Percentiles rank a stretch among this genome's conserved stretches.
These are phyloP conservation scores for Aegilops speltoides DNA, from an alignment of 176 grass and related monocot genomes.

Conservation along the genomic window DNA sequence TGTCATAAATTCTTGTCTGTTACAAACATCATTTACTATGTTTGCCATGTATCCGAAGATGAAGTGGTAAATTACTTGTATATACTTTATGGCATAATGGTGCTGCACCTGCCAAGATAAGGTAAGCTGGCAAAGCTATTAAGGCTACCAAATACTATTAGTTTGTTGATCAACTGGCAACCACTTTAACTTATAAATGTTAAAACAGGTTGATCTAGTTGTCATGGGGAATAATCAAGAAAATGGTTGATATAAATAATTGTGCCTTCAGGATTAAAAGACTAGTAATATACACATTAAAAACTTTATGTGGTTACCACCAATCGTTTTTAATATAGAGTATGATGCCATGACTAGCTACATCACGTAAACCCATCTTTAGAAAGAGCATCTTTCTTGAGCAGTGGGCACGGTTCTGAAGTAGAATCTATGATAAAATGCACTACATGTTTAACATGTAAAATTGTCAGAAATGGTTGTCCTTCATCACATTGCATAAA, in stretches of 20 bases:
- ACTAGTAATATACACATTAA: background rate
- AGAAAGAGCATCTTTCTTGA: slow-evolving; percentile 2
- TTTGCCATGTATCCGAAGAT: background rate
- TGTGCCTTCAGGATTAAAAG: background rate
- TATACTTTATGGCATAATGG: background rate
- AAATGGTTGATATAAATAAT: background rate
- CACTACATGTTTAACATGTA: background rate
- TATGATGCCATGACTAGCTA: background rate
- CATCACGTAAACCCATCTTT: background rate
- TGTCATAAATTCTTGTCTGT: background rate
- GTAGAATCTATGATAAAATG: background rate
- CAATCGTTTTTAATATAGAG: background rate
- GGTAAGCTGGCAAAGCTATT: background rate
- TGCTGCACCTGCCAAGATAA: background rate
- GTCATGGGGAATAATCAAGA: background rate
- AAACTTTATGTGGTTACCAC: background rate
- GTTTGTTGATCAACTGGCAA: slow-evolving; percentile 19
- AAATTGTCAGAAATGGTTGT: background rate
- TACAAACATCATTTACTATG: background rate
- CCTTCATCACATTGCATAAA: background rate
- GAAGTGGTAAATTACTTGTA: slow-evolving; percentile 7
- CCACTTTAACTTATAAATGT: slow-evolving; percentile 13
- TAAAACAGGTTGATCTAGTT: background rate
- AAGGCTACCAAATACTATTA: slow-evolving; percentile 11
- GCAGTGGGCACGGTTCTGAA: background rate